These are phyloP conservation scores for Teratosphaeria epicoccoides DNA, from an alignment of 2,329 filamentous ascomycete genomes.

Conservation along the genomic window DNA sequence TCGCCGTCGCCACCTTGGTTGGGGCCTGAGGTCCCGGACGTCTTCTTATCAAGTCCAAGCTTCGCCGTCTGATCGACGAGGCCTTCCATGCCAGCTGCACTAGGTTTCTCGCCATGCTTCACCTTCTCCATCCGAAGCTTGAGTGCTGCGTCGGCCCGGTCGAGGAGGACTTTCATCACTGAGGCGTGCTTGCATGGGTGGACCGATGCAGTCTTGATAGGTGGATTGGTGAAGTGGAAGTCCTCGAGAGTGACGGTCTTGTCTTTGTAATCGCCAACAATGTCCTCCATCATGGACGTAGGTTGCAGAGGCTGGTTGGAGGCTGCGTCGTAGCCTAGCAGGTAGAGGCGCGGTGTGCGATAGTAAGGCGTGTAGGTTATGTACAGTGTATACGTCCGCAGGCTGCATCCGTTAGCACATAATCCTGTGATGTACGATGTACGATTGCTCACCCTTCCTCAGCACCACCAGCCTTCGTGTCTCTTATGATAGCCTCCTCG, in stretches of 20 bases:
- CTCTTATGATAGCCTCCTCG: conserved; percentile 89
- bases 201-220: conserved; percentile 90
- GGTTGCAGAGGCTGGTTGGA: conserved; percentile 61
- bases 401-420: conserved; percentile 22
- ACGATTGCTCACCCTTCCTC: conserved; percentile 41
- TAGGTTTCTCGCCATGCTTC: conserved; percentile 40
- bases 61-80: conserved; percentile 66
- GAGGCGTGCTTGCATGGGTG: conserved; percentile 95
- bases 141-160: conserved; percentile 85
- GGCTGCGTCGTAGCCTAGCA: conserved; percentile 72
- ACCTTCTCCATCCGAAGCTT: conserved; percentile 81
- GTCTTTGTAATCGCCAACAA: conserved; percentile 92
- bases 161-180: conserved; percentile 95
- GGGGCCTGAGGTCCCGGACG: conserved; percentile 28
- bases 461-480: conserved; percentile 44
- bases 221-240: conserved; percentile 86
- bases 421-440: not conserved
- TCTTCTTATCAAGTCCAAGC: conserved; percentile 47
- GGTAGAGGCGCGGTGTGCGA: conserved; percentile 85
- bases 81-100: conserved; percentile 62
- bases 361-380: conserved; percentile 98
- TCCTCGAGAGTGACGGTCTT: conserved; percentile 98
- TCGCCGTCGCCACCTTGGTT: conserved; percentile 44
- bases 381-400: conserved; percentile 94
- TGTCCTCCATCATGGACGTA: conserved; percentile 88